These are phyloP conservation scores for Wickerhamomyces bovis DNA, from an alignment of 805 yeast species.

Conservation along the genomic window DNA sequence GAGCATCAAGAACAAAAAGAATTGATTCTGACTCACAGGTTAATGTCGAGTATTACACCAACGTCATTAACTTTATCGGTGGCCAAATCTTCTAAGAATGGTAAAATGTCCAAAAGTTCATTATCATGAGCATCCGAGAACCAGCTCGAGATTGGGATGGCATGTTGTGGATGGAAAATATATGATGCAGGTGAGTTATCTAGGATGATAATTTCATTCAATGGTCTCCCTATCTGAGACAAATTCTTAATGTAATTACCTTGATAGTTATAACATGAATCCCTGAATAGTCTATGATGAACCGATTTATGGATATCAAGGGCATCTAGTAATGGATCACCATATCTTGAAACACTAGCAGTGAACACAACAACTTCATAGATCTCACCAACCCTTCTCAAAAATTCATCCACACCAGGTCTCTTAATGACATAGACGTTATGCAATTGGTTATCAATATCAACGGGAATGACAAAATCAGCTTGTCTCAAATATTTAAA, in stretches of 20 bases:
- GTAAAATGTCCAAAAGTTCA: slow-evolving; percentile 86
- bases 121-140: slow-evolving; percentile 97
- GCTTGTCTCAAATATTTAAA: slow-evolving; percentile 89
- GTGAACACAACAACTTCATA: slow-evolving; percentile 96
- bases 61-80: slow-evolving; percentile 73
- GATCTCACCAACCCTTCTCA: slow-evolving; percentile 73
- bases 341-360: slow-evolving; percentile 91
- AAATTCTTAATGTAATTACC: slow-evolving; percentile 93
- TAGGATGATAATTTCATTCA: slow-evolving; percentile 77
- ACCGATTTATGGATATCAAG: slow-evolving; percentile 69
- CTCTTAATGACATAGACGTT: slow-evolving; percentile 94
- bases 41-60: slow-evolving; percentile 76
- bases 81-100: slow-evolving; percentile 83
- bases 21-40: slow-evolving; percentile 20
- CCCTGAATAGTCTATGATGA: slow-evolving; percentile 91
- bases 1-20: not conserved
- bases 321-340: slow-evolving; percentile 89
- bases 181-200: slow-evolving; percentile 99
- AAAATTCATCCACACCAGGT: slow-evolving; percentile 96
- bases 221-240: slow-evolving; percentile 90
- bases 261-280: slow-evolving; percentile 87
- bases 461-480: slow-evolving; percentile 96
- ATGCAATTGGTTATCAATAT: slow-evolving; percentile 86
- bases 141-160: slow-evolving; percentile 96
- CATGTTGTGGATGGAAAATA: slow-evolving; percentile 95